These are phyloP conservation scores for Trichoderma endophyticum DNA, from an alignment of 2,329 filamentous ascomycete species.

Conservation along the genomic window DNA sequence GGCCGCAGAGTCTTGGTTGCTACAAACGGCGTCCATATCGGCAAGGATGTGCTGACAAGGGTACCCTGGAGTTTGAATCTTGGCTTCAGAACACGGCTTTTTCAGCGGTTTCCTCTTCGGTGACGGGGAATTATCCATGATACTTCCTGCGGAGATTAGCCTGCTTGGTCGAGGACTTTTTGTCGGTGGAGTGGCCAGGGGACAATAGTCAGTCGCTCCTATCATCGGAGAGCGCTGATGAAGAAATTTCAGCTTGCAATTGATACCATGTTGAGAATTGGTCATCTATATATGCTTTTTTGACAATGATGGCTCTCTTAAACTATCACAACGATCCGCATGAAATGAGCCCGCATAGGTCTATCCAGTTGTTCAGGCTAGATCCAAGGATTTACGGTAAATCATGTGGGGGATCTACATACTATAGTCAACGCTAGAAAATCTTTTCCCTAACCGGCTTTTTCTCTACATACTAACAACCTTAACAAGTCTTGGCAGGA, in stretches of 20 bases:
- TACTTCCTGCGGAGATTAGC: no score
- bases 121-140: no score
- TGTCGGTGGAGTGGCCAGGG: no score
- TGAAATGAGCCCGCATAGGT: neutral
- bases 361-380: neutral
- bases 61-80: neutral
- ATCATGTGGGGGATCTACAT: neutral
- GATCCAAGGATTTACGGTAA: neutral
- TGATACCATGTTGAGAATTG: neutral
- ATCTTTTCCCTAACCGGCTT: neutral
- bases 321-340: neutral
- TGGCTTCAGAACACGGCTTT: neutral
- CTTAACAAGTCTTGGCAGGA: neutral
- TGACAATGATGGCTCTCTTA: neutral
- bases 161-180: no score
- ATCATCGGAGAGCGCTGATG: neutral
- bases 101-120: neutral
- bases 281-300: neutral
- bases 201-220: neutral
- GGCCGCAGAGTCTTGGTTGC: neutral
- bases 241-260: neutral
- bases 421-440: neutral
- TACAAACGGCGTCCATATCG: neutral
- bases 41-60: neutral
- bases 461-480: neutral